Evolutionary conservation across 495 filamentous ascomycete species (phyloP), one percentile per base, ranked within the genome.

Genomic region (Penicillium silybi): DNA sequence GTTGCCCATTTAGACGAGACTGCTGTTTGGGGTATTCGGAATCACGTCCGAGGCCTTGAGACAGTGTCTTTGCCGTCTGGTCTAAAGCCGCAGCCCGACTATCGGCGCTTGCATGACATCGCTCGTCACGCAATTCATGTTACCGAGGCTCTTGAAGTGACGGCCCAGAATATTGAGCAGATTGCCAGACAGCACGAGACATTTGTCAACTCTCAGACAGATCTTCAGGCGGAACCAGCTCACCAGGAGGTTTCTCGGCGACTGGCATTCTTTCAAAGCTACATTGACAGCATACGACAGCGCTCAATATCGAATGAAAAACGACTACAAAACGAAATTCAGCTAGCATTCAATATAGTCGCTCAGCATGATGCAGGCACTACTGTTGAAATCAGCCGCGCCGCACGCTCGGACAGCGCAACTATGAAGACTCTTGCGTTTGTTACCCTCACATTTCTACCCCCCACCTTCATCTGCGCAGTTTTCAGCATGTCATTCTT

Each of bases 51-150:
- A 11, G 11, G 16, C 1, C 54, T 67, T 19, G 66, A 69, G 19
- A 63, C n/a, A 16, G 2, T 19, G 27, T 1, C 35, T 22, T 37
- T 9, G n/a, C 15, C 3, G 3, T 2, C 19, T 1, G 25, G 41
- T 6, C n/a, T 27, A 37, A 32, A 23, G 9, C 40, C 50, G 2
- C 9, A 47, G 6, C 70, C 75, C 5, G 59, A 74, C 44, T 78
- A 76, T 39, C 52, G 60, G 29, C 50, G 41, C 9, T 54, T 79
- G 11, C 75, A 80, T 59, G 72, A 80, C 23, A 67, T 75, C 32
- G 70, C 73, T 18, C 68, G 77, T 5, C 77, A 80, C 46, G 69
- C 68, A 3, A 71, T 77, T 17, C 74, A 81, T 47, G 66, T 76
- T 26, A 70, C 63, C 2, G 76, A 80, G 44, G 69, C 69, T 0